Evolutionary conservation across 2,329 filamentous ascomycete genomes (phyloP), one percentile per base, ranked within the genome.

Genomic region (Chrysosporium queenslandicum): DNA sequence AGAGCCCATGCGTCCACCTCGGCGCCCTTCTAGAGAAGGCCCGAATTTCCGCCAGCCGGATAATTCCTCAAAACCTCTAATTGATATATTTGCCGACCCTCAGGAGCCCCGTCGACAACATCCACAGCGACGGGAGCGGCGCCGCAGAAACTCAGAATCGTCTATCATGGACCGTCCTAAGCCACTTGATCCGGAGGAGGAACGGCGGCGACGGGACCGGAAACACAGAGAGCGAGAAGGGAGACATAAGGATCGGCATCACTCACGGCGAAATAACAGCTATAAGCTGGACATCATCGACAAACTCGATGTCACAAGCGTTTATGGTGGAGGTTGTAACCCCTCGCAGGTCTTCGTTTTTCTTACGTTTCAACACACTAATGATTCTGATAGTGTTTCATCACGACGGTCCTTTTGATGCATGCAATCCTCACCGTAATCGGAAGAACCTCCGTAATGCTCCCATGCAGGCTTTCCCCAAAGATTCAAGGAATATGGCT

Each of bases 391-490:
- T 62, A 94, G 89, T 95, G 60, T 95, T 97, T 71, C 92, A 98
- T 63, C 92, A 98, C 64, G 92, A 97, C 63, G 92, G 92, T 0
- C 92, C 92, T 3, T 98, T 96, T 63, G 92, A 98, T 69, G 92
- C 92, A 18, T 87, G 92, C 67, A 94, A 95, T 68, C 89, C 92
- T 3, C 86, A 94, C 67, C 87, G 92, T 58, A 98, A 97, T 69
- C 83, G 87, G 53, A 86, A 86, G 64, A 87, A 83, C 61, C 83
- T 85, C 63, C 81, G 83, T 55, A 82, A 86, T 51, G 89, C 92
- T 5, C 92, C 92, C 0, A 96, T 98, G 88, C 84, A 94, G 66
- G 92, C 92, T 1, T 98, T 97, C 69, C 88, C 92, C 20, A 87
- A 87, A 63, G 88, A 86, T 61, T 96, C 89, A 1, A 79, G 86